Evolutionary conservation across 257 asterid genomes (phyloP).

Genomic region (Salvia rosmarinus): DNA sequence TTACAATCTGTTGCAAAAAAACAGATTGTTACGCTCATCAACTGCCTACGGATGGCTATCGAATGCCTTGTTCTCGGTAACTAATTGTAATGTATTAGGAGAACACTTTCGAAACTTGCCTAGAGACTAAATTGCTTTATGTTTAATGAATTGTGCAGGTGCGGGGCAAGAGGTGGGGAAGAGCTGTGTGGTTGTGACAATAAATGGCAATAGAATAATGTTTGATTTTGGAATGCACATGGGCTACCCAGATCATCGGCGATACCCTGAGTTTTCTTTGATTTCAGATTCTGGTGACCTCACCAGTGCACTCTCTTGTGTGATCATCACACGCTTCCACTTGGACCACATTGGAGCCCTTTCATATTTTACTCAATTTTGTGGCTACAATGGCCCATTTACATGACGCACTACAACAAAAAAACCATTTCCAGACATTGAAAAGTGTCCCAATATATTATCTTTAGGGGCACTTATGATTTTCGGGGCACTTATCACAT

Average conservation of each 20-base stretch:
- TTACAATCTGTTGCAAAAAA: background rate
- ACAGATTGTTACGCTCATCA: background rate
- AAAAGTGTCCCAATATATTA: too few species aligned
- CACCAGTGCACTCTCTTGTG: conserved; percentile 65
- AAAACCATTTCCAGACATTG: too few species aligned
- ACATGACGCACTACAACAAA: too few species aligned
- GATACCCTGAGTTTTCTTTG: conserved; percentile 78
- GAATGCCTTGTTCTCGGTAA: conserved; percentile 58
- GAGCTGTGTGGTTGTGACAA: conserved; percentile 85
- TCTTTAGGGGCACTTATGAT: too few species aligned
- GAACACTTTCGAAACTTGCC: background rate
- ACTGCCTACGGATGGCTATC: conserved; percentile 41
- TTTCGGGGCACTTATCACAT: too few species aligned
- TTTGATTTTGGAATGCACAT: conserved; percentile 97
- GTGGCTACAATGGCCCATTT: conserved; percentile 91
- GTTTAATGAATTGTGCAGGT: conserved; percentile 48
- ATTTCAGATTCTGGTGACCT: conserved; percentile 60
- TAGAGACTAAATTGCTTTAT: background rate
- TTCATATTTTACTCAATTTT: conserved; percentile 91
- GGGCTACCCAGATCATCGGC: conserved; percentile 71
- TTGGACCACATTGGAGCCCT: conserved; percentile 97
- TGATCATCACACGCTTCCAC: conserved; percentile 89
- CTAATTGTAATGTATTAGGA: background rate
- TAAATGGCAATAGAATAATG: conserved; percentile 85
- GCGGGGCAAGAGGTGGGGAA: conserved; percentile 99